Conservation (phyloP, 148 eudicot species). For the Pharnaceum exiguum region DNA sequence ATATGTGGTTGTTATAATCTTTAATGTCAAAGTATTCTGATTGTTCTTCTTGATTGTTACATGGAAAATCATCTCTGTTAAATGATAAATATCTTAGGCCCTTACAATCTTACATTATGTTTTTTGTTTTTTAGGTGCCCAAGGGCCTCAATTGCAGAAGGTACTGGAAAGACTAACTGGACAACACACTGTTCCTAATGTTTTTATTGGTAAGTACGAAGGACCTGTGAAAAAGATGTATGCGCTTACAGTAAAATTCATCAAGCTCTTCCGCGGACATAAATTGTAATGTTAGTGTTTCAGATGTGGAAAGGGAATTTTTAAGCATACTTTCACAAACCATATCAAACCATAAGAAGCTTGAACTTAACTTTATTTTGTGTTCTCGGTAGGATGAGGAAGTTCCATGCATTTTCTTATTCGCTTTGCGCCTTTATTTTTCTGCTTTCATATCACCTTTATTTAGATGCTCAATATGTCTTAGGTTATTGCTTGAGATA, state of each 20-base stretch:
- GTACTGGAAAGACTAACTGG: slow-evolving; percentile 77
- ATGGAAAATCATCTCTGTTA: neutral
- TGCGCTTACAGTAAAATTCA: neutral
- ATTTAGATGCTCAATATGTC: neutral
- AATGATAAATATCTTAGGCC: neutral
- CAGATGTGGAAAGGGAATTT: too few species aligned
- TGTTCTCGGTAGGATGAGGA: too few species aligned
- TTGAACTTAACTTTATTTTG: too few species aligned
- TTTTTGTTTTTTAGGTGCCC: slow-evolving; percentile 52
- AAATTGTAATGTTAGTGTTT: too few species aligned
- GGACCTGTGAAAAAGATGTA: neutral
- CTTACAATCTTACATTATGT: too few species aligned
- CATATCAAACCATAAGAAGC: too few species aligned
- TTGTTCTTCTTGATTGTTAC: neutral
- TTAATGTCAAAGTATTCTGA: neutral
- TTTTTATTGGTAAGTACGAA: slow-evolving; percentile 78
- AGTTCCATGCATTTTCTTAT: too few species aligned
- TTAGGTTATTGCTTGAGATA: neutral
- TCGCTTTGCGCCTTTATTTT: too few species aligned
- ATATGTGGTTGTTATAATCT: neutral
- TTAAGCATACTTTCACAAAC: too few species aligned
- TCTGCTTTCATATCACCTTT: neutral
- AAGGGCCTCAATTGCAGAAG: slow-evolving; percentile 87
- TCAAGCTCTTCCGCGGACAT: neutral
- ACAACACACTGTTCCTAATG: slow-evolving; percentile 92